Conservation (phyloP, 2,329 filamentous ascomycete genomes). For the Acrocalymma vagum region DNA sequence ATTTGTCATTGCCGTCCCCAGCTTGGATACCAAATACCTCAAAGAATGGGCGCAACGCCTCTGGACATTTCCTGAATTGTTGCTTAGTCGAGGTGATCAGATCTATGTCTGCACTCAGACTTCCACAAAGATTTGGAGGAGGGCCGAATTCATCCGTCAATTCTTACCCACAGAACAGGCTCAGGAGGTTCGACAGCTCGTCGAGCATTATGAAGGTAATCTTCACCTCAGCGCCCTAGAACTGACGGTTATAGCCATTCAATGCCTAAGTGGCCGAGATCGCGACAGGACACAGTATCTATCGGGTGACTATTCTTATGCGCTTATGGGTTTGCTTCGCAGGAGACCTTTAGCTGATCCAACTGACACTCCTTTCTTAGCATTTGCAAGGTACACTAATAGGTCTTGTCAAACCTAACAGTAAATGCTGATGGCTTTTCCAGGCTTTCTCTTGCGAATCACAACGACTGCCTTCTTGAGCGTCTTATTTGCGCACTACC, state of each 20-base stretch:
- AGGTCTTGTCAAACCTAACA: background rate
- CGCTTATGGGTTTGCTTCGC: constrained; percentile 54
- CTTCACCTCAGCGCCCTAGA: constrained; percentile 50
- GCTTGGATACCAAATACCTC: too few relatives aligned
- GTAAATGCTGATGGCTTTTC: background rate
- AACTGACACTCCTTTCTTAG: constrained; percentile 52
- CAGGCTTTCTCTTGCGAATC: constrained; percentile 52
- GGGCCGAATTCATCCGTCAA: background rate
- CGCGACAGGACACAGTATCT: constrained; percentile 43
- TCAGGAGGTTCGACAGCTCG: constrained; percentile 36
- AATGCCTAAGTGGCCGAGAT: constrained; percentile 46
- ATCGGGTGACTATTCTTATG: constrained; percentile 51
- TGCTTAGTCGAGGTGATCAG: constrained; percentile 22
- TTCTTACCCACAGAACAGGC: constrained; percentile 16
- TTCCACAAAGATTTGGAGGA: background rate
- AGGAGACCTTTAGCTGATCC: constrained; percentile 44
- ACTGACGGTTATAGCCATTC: constrained; percentile 45
- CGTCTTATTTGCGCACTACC: constrained; percentile 53
- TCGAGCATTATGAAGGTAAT: constrained; percentile 53
- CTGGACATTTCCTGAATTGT: constrained; percentile 55
- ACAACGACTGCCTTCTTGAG: constrained; percentile 53
- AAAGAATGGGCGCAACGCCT: too few relatives aligned
- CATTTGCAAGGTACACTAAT: constrained; percentile 46
- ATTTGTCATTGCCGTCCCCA: too few relatives aligned
- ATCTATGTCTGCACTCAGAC: background rate